Base-by-base conservation (phyloP, 2,329 filamentous ascomycete genomes). In the Hysterium pulicare region DNA sequence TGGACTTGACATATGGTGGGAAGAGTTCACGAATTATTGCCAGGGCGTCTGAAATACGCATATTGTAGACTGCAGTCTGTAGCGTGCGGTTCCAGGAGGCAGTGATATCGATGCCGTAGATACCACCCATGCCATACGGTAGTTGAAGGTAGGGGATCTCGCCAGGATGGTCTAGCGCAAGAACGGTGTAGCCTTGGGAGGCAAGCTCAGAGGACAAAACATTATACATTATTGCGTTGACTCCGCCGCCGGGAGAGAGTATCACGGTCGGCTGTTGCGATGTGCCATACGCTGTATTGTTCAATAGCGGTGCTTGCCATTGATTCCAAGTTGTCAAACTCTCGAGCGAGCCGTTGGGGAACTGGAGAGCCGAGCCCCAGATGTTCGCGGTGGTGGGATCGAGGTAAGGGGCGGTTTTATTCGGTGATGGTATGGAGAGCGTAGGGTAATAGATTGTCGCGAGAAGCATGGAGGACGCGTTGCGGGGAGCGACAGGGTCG, bases 381-480 rank as follows among this genome's bases (percentile, higher is more conserved):
- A 61, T 42, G 5, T 28, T 21, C 4, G 54, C 54, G 2, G 44
- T 57, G 4, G 45, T 57, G 20, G 49, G 37, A 40, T 59, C 54
- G 13, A 59, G 42, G 39, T 59, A 59, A 3, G 50, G 44, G 10
- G 42, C 45, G 9, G 50, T 53, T 13, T 45, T 50, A 17, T 44
- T 35, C 9, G 47, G 47, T 4, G 42, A 39, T 1, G 53, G 52
- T 0, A 44, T 30, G 0, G 49, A 40, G 6, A 40, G 37, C 0
- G 58, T 60, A 0, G 57, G 55, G 30, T 56, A 56, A 48, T 56
- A 58, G 8, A 58, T 50, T 5, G 54, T 54, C 7, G 47, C 49
- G 2, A 62, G 44, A 16, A 60, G 35, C 6, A 47, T 33, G 3
- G 38, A 44, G 2, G 44, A 48, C 9, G 45, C 37, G 19, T 51